Evolutionary conservation across 192 early-diverging fungal species (phyloP).

Genomic region (Phlyctochytrium planicorne): DNA sequence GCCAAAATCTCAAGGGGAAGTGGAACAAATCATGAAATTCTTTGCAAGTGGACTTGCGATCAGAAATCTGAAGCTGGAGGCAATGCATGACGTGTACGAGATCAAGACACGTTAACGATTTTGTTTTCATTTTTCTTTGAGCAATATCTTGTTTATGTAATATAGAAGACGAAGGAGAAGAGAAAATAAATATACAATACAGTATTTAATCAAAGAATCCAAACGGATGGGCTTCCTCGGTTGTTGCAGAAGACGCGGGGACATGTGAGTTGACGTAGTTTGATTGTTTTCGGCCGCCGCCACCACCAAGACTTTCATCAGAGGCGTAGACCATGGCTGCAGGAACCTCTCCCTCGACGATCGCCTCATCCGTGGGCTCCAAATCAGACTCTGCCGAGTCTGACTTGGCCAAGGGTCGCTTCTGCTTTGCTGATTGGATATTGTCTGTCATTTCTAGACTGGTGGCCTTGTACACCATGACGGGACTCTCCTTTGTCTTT

Average conservation of each 20-base stretch:
- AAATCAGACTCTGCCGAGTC: neutral
- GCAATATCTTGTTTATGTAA: no score
- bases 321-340: neutral
- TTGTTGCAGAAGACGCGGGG: neutral
- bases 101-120: no score
- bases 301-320: neutral
- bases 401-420: neutral
- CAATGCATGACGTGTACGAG: slow-evolving; percentile 66
- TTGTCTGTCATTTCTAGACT: neutral
- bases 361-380: slow-evolving; percentile 1
- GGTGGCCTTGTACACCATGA: neutral
- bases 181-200: no score
- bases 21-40: slow-evolving; percentile 63
- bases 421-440: no score
- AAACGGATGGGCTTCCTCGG: slow-evolving; percentile 1
- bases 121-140: no score
- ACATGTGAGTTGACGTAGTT: slow-evolving; percentile 3
- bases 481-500: neutral
- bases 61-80: slow-evolving; percentile 55
- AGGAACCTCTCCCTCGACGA: neutral
- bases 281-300: no score
- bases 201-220: slow-evolving; percentile 9
- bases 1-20: slow-evolving; percentile 54
- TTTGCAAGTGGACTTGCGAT: slow-evolving; percentile 53
- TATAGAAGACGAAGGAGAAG: no score